Percentiles rank a stretch among this genome's conserved stretches.
phyloP scores from a whole-genome alignment of 164 flowering plant genomes.

The Taxillus chinensis region DNA sequence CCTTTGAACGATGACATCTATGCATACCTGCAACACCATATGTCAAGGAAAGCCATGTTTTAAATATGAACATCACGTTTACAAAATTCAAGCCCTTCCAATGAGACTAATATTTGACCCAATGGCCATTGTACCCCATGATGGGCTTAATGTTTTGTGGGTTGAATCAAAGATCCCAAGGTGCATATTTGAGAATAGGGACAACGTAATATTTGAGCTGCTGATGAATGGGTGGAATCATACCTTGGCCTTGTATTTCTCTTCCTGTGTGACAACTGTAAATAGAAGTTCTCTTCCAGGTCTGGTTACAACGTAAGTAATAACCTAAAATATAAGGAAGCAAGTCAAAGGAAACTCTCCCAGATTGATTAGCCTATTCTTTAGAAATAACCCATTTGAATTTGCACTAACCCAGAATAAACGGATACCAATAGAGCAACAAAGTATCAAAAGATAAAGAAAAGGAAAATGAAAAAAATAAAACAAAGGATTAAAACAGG shows the following conservation, averaged over 20 bases:
- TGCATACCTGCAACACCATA: slow-evolving; percentile 58
- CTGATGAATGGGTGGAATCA: background rate
- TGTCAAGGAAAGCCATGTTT: background rate
- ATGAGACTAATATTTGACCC: too few species aligned
- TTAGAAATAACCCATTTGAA: too few species aligned
- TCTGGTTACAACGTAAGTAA: slow-evolving; percentile 79
- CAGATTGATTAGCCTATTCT: background rate
- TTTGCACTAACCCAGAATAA: too few species aligned
- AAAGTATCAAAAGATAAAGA: background rate
- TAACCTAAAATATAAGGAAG: slow-evolving; percentile 37
- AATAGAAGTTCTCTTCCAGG: slow-evolving; percentile 93
- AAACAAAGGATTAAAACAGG: background rate
- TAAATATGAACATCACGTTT: too few species aligned
- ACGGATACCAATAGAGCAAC: background rate
- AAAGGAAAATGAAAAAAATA: background rate
- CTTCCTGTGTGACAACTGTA: slow-evolving; percentile 90
- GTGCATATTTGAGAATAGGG: too few species aligned
- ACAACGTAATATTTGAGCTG: too few species aligned
- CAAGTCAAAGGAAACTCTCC: background rate
- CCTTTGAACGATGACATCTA: slow-evolving; percentile 90
- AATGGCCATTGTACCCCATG: too few species aligned
- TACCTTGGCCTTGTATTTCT: slow-evolving; percentile 97
- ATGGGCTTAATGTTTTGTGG: too few species aligned
- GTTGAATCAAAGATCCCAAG: too few species aligned
- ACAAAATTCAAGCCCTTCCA: too few species aligned